Percentiles rank a stretch among this genome's conserved stretches.
Evolutionary conservation across 371 early-diverging fungal species (phyloP).

Genomic region (Synchytrium microbalum): DNA sequence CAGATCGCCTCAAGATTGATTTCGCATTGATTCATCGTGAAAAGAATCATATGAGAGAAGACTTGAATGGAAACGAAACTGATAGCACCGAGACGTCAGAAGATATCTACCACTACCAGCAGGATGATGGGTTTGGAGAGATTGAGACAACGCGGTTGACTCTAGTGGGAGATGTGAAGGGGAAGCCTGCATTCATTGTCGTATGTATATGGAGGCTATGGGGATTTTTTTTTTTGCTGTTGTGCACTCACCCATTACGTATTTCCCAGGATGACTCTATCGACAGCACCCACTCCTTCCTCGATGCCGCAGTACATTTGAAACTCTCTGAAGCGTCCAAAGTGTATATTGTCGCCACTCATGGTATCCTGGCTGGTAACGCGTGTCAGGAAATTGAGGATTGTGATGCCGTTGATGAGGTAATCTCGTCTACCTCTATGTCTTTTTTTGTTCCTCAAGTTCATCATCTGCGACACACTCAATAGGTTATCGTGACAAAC

Average conservation of each 20-base stretch:
- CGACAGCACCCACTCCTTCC: slow-evolving; percentile 76
- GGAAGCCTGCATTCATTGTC: slow-evolving; percentile 78
- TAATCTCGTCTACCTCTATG: slow-evolving; percentile 52
- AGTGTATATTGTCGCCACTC: slow-evolving; percentile 89
- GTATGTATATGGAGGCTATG: slow-evolving; percentile 40
- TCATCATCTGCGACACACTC: background rate
- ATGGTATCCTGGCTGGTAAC: slow-evolving; percentile 85
- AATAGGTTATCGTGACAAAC: slow-evolving; percentile 82
- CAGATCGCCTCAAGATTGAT: slow-evolving; percentile 85
- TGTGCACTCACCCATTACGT: too few relatives aligned
- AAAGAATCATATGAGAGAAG: slow-evolving; percentile 21
- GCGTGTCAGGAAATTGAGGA: slow-evolving; percentile 74
- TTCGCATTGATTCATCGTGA: slow-evolving; percentile 90
- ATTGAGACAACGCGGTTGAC: slow-evolving; percentile 23
- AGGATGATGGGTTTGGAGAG: slow-evolving; percentile 9
- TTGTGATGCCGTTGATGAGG: slow-evolving; percentile 75
- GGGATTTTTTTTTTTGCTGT: background rate
- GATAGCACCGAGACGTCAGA: background rate
- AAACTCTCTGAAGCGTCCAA: slow-evolving; percentile 75
- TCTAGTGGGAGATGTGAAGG: slow-evolving; percentile 89
- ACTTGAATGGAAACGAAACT: background rate
- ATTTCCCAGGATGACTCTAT: slow-evolving; percentile 75
- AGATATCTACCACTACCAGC: background rate
- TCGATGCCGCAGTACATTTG: slow-evolving; percentile 84
- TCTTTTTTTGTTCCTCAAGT: slow-evolving; percentile 70